Base-by-base conservation (phyloP, 306 rosid species). In the Sechiopsis laciniata region DNA sequence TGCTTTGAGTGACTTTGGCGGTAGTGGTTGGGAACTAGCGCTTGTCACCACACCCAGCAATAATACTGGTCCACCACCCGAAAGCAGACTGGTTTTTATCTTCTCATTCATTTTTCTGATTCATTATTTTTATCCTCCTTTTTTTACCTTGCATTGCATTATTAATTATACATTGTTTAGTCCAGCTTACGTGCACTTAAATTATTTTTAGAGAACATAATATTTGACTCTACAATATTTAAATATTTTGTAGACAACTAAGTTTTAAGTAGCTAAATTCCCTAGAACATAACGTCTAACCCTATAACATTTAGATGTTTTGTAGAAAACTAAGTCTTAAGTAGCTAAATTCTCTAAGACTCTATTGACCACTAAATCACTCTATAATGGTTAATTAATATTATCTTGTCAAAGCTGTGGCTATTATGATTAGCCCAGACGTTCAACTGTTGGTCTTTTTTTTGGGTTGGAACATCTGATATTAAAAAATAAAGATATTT, bases 21-120 rank as follows among this genome's bases (percentile, higher is more conserved):
- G 99, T 80, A 74, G 91, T 26, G 96, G 95, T 78, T 94, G 99
- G 99, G 99, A 94, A 80, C 86, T 94, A 72, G 87, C 96, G 16
- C 80, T 91, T 46, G 92, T 91, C 45, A 91, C 91, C 59, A 73
- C 96, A 65, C 90, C 91, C 61, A 86, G 91, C 83, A 91, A 82
- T 83, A 75, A 84, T 82, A 64, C 83, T 6, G 72, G 78, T 78
- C 90, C 79, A 16, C 66, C 17, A 0, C 71, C 75, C 0, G 78
- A 83, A 42, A 76, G 81, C 73, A 86, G 78, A 79, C 81, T 94
- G 96, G 99, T 94, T 71, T 77, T 72, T 55, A 12, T 46, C 73
- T 35, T 52, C 45, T 32, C 24, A n/a, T 72, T 29, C n/a, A 48
- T 71, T 73, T 70, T 15, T 66, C 48, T 55, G 32, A 45, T 11